Base-by-base conservation (phyloP, 352 stramenopile genomes). In the Peronospora destructor region DNA sequence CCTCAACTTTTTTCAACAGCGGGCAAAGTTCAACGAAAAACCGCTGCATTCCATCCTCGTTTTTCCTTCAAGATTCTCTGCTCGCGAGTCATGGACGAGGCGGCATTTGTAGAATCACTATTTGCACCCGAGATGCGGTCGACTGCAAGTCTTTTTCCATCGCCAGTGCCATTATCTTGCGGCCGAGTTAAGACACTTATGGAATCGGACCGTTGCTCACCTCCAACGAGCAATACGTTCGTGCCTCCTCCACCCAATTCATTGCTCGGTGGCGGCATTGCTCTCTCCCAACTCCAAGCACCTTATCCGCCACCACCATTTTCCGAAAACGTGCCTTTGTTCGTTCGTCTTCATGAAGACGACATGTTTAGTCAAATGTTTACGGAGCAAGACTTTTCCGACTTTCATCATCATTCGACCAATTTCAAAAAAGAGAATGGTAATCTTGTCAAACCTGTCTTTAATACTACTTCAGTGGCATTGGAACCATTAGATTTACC, bases 81-180 rank as follows among this genome's bases (percentile, higher is more conserved):
- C 33, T 10, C 14, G 10, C 39, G 10, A 32, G 6, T 12, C 49
- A 85, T 85, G 71, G 73, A 85, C 53, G 73, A 81, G 55, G 58
- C 68, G 52, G 70, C 73, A 71, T 85, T 85, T 71, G 68, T 85
- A 29, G 68, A 85, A 63, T 85, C 73, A 56, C 64, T 85, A 8
- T 78, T 82, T 28, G 43, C 65, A 21, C 61, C 73, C 35, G 66
- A 82, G 50, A 73, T 84, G 60, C 65, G 66, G 16, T 68, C 66
- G 8, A 45, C 47, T 32, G 28, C 47, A 17, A 64, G 39, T 68
- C 56, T 52, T 53, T 56, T 55, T 32, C 37, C 56, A 23, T 47
- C 56, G 2, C 30, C 56, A 30, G 35, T 29, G 21, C 23, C 45
- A 33, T 41, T 43, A 9, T 53, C 46, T 4, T 57, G 56, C 39